These are phyloP conservation scores for Pleurotus salmoneostramineus DNA, from an alignment of 768 basidiomycete species.

Conservation along the genomic window DNA sequence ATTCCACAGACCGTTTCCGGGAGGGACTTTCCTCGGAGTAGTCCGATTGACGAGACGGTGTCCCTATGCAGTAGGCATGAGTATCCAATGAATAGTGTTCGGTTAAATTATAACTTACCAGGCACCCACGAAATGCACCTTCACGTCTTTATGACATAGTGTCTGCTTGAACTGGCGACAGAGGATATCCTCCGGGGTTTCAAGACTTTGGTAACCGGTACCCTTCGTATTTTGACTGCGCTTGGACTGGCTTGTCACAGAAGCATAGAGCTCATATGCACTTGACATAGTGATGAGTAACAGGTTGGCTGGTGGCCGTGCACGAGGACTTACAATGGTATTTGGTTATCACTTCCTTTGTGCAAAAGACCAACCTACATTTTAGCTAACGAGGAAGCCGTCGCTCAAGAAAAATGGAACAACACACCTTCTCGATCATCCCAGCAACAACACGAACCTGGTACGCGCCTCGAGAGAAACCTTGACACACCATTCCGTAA, in stretches of 20 bases:
- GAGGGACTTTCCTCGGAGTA: constrained; percentile 21
- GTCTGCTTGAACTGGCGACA: constrained; percentile 14
- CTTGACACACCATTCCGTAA: constrained; percentile 17
- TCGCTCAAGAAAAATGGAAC: too few relatives aligned
- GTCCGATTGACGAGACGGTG: constrained; percentile 42
- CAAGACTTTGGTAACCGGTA: too few relatives aligned
- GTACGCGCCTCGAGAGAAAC: constrained; percentile 46
- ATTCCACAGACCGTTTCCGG: constrained; percentile 23
- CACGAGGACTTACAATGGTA: constrained; percentile 25
- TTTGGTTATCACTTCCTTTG: constrained; percentile 35
- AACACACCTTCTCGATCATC: constrained; percentile 35
- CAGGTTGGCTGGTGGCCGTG: neutral
- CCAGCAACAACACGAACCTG: constrained; percentile 39
- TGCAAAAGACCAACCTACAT: constrained; percentile 36
- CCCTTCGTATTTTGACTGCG: too few relatives aligned
- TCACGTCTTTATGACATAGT: constrained; percentile 20
- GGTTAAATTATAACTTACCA: constrained; percentile 23
- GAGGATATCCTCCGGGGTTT: neutral
- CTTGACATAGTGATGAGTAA: constrained; percentile 16
- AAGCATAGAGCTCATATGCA: constrained; percentile 30
- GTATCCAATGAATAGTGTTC: too few relatives aligned
- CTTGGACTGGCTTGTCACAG: too few relatives aligned
- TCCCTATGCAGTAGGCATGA: constrained; percentile 25
- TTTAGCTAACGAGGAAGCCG: neutral
- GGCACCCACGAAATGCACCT: constrained; percentile 40